Conservation (phyloP, 2,329 filamentous ascomycete genomes). For the Knoxdaviesia proteae region DNA sequence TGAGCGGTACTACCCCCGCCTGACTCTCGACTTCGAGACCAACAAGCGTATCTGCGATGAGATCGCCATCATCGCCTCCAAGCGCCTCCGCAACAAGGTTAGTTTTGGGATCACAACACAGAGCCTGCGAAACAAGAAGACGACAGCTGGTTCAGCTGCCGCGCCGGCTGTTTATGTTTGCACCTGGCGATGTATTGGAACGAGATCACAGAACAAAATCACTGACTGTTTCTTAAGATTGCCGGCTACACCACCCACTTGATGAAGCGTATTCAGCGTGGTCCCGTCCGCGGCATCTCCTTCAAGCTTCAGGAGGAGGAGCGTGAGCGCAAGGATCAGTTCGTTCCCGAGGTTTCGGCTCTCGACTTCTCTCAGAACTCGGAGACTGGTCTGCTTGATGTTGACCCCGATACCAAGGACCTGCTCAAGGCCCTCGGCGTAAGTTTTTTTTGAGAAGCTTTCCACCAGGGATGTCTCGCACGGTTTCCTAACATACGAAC, state of each 20-base stretch:
- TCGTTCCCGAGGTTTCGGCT: conserved; percentile 95
- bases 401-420: conserved; percentile 96
- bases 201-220: no score
- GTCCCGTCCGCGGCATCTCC: conserved; percentile 97
- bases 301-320: conserved; percentile 99
- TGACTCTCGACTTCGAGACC: conserved; percentile 99
- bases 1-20: conserved; percentile 91
- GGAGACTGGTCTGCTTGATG: conserved; percentile 83
- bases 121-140: no score
- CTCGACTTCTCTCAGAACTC: conserved; percentile 93
- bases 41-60: conserved; percentile 99
- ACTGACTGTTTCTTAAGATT: conserved; percentile 33
- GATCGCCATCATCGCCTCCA: conserved; percentile 96
- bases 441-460: conserved; percentile 26
- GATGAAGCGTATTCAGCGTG: conserved; percentile 99
- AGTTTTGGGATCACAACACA: background rate
- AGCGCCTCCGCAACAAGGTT: conserved; percentile 99
- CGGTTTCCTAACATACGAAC: conserved; percentile 10
- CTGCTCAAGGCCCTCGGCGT: conserved; percentile 96
- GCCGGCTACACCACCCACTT: conserved; percentile 95
- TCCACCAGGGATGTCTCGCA: background rate
- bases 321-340: conserved; percentile 99
- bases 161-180: no score
- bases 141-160: no score
- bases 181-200: no score